Base-by-base conservation (phyloP, 2,329 filamentous ascomycete genomes). In the Xylariales sp. region DNA sequence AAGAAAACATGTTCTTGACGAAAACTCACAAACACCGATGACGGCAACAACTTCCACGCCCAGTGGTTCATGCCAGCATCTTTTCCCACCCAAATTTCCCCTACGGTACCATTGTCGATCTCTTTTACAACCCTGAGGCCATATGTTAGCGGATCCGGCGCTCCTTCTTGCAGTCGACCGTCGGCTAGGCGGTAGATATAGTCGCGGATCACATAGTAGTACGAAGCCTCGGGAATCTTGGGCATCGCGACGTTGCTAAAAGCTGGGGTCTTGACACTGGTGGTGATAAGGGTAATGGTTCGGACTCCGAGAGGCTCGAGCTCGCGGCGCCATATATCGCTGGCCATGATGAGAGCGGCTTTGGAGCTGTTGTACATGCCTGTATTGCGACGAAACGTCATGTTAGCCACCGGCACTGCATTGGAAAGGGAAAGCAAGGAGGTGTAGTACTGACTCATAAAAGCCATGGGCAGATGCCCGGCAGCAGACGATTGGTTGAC, bases 301-400 rank as follows among this genome's bases (percentile, higher is more conserved):
- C 48, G 46, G 4, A 61, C 51, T 1, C 51, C 55, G 2, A 61
- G 54, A 0, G 57, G 57, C 1, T 35, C 40, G 3, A 61, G 54
- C 33, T 61, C 58, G 1, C 50, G 32, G 5, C 56, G 45, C 6
- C 56, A 38, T 1, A 37, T 49, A 10, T 60, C 57, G 0, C 56
- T 57, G 12, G 56, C 21, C 12, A 46, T 49, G 2, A 44, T 22
- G 1, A 49, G 43, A 2, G 58, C 57, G 1, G 53, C 51, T 22
- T 61, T 61, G 6, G 57, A 57, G 11, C 51, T 46, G 18, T 46
- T 52, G 36, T 60, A 60, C 1, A 49, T 22, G 1, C 55, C 54
- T 29, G 16, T 32, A 9, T 15, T 35, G 32, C 14, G 32, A 21
- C 14, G 10, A n/a, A 27, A 11, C 5, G 31, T 16, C 8, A 4